A percentile compares a stretch with the other conserved stretches of the same genome.
Evolutionary conservation across 192 early-diverging fungal species (phyloP).

Genomic region (Linnemannia exigua): DNA sequence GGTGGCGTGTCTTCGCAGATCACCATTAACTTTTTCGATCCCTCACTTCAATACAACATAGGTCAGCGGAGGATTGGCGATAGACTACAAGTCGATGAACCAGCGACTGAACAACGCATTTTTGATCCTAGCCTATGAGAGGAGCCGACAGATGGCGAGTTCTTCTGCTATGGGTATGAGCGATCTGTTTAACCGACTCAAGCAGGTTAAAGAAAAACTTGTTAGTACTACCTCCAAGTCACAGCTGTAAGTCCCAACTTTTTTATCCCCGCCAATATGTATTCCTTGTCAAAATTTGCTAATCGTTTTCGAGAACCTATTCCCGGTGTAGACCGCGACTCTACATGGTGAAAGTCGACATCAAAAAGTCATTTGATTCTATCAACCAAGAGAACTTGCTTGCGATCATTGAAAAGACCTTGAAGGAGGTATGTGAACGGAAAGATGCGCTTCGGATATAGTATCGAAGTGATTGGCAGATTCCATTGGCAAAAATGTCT

Average conservation of each 20-base stretch:
- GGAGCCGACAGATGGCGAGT: slow-evolving; percentile 32
- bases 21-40: neutral
- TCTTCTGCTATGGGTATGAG: slow-evolving; percentile 58
- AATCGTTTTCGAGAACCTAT: no score
- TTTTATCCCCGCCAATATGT: neutral
- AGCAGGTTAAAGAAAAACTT: slow-evolving; percentile 55
- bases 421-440: slow-evolving; percentile 64
- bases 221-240: neutral
- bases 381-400: slow-evolving; percentile 82
- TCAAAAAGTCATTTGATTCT: slow-evolving; percentile 84
- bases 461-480: no score
- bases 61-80: slow-evolving; percentile 28
- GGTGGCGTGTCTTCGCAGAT: neutral
- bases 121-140: slow-evolving; percentile 69
- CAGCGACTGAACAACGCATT: slow-evolving; percentile 68
- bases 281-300: neutral
- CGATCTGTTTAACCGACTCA: slow-evolving; percentile 63
- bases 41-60: neutral
- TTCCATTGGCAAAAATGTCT: no score
- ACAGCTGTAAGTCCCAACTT: slow-evolving; percentile 19
- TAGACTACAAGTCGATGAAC: slow-evolving; percentile 58
- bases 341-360: slow-evolving; percentile 90
- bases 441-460: neutral
- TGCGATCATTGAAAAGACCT: slow-evolving; percentile 59
- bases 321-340: slow-evolving; percentile 43